Base-by-base conservation (phyloP, 2,329 filamentous ascomycete species). In the Colletotrichum plurivorum region DNA sequence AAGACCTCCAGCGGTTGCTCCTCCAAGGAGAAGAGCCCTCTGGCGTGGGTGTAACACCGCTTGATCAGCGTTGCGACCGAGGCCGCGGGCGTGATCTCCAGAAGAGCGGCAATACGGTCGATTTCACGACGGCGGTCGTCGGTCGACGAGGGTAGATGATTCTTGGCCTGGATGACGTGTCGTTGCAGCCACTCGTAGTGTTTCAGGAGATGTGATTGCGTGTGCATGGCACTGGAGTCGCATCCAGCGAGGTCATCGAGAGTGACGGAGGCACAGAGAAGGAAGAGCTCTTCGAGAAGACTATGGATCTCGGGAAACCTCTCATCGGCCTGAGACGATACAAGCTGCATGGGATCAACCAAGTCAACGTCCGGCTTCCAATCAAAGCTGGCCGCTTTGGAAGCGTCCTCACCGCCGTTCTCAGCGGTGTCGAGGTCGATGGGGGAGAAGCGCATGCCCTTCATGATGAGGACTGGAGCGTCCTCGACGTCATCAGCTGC, bases 11-110 rank as follows among this genome's bases (percentile, higher is more conserved):
- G 13, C 2, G 65, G 60, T 6, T 31, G 27, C 9, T 15, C 16
- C 5, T 41, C 46, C 1, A 22, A 27, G 15, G 39, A 15, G 16
- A 68, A 68, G 2, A 67, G 43, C 6, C 4, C 20, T 5, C n/a
- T 7, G 5, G 63, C 51, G 9, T 67, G 51, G 10, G 51, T 67
- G 31, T 36, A 52, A n/a, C 63, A 67, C n/a, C 63, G 63, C n/a
- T 55, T 56, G 31, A 67, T 63, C 5, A 67, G 13, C 3, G 22
- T 51, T 2, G 43, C 63, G 4, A 39, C 63, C 2, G 63, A 49
- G 0, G 57, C 22, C 3, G 57, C 63, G 1, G 57, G 22, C 1
- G 63, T 67, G 1, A 18, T 6, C 20, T n/a, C 13, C 7, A 67
- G 57, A 5, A 39, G 22, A 1, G n/a, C 16, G 0, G 5, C 7